These are phyloP conservation scores for Ophiocordyceps polyrhachis-furcata DNA, from an alignment of 2,329 filamentous ascomycete genomes.

Conservation along the genomic window DNA sequence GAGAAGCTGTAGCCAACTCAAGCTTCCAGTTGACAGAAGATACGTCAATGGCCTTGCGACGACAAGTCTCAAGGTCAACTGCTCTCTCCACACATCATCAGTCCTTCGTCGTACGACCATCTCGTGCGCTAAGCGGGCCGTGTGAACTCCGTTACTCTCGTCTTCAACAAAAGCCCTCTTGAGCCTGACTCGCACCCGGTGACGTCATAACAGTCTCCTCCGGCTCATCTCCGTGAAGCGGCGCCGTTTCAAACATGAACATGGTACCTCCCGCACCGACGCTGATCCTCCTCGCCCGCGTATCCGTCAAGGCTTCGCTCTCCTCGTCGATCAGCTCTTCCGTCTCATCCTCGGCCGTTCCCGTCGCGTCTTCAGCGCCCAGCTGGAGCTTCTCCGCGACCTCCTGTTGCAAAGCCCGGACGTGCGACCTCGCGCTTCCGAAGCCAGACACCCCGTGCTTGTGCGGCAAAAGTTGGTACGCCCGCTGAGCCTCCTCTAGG, in stretches of 20 bases:
- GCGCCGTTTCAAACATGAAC: conserved; percentile 32
- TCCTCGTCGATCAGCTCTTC: conserved; percentile 28
- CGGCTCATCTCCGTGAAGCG: conserved; percentile 17
- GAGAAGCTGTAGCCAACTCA: not conserved
- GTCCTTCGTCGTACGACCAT: no score
- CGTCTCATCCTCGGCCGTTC: conserved; percentile 22
- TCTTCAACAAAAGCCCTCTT: conserved; percentile 24
- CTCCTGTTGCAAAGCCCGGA: conserved; percentile 30
- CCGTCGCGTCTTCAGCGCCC: conserved; percentile 15
- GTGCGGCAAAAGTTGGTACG: conserved; percentile 31
- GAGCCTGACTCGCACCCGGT: conserved; percentile 1
- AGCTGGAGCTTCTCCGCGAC: conserved; percentile 27
- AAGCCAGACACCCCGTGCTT: conserved; percentile 35
- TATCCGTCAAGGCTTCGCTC: conserved; percentile 34
- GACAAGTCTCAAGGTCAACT: no score
- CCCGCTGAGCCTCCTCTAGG: conserved; percentile 46
- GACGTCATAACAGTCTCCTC: conserved; percentile 5
- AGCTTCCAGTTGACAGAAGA: no score
- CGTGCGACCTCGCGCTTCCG: conserved; percentile 28
- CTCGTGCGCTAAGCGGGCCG: no score
- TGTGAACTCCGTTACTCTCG: no score
- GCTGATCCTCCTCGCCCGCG: conserved; percentile 35
- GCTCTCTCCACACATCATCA: no score
- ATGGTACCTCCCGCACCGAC: conserved; percentile 24
- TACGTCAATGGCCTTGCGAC: no score